Percentiles rank a stretch among this genome's conserved stretches.
Conservation (phyloP, 768 basidiomycete genomes). For the Crepidotus variabilis region DNA sequence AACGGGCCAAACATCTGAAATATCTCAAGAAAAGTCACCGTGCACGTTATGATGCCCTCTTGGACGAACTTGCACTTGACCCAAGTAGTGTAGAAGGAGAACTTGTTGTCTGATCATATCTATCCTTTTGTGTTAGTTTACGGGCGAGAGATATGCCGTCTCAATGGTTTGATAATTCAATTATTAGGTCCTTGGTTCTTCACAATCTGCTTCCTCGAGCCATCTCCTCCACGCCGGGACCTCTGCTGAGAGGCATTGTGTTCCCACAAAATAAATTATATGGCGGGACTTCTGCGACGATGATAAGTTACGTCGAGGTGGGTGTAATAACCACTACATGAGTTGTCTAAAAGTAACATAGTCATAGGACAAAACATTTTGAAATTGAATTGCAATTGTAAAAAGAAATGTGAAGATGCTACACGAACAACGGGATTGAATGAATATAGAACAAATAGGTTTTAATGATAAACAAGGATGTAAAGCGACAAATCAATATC, state of each 20-base stretch:
- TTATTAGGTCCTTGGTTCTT: no score
- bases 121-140: no score
- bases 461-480: not conserved
- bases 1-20: slow-evolving; percentile 77
- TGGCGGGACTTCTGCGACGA: no score
- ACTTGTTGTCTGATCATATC: slow-evolving; percentile 53
- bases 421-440: not conserved
- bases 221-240: no score
- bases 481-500: not conserved
- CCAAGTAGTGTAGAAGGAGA: slow-evolving; percentile 85
- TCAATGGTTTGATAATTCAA: no score
- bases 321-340: no score
- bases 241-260: no score
- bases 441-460: not conserved
- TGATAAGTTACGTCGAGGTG: no score
- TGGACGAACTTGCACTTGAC: slow-evolving; percentile 76
- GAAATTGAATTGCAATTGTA: not conserved
- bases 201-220: no score
- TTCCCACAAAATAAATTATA: no score
- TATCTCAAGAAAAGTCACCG: slow-evolving; percentile 68
- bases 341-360: not conserved
- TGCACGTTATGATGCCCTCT: slow-evolving; percentile 68
- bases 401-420: not conserved
- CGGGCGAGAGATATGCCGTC: no score
- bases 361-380: not conserved